A percentile compares a stretch with the other conserved stretches of the same genome.
phyloP scores from a whole-genome alignment of 2,329 filamentous ascomycete species.

The Arthrobotrys sinensis region DNA sequence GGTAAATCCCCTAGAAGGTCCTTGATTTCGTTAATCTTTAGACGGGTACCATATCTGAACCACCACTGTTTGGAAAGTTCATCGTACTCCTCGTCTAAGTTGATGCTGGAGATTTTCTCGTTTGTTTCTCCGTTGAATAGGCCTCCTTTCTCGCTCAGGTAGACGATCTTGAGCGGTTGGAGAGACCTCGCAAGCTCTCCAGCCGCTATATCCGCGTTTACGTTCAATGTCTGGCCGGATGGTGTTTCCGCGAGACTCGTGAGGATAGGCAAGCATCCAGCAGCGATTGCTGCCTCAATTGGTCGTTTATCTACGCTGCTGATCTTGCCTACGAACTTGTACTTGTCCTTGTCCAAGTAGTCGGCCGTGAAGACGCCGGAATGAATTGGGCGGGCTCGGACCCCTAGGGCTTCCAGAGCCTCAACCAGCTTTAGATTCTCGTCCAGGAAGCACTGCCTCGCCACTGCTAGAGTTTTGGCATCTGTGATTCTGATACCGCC shows the following conservation, averaged over 20 bases:
- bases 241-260: slow-evolving; percentile 96
- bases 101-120: slow-evolving; percentile 96
- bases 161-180: slow-evolving; percentile 96
- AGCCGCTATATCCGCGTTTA: slow-evolving; percentile 97
- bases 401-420: slow-evolving; percentile 88
- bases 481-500: slow-evolving; percentile 97
- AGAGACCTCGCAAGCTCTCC: slow-evolving; percentile 90
- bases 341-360: slow-evolving; percentile 96
- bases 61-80: slow-evolving; percentile 92
- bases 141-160: slow-evolving; percentile 97
- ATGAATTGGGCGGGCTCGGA: slow-evolving; percentile 89
- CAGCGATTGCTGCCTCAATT: slow-evolving; percentile 90
- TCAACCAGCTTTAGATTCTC: slow-evolving; percentile 95
- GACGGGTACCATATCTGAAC: slow-evolving; percentile 92
- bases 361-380: slow-evolving; percentile 92
- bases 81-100: slow-evolving; percentile 96
- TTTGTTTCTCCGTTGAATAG: slow-evolving; percentile 93
- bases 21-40: slow-evolving; percentile 99
- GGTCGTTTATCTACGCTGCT: slow-evolving; percentile 90
- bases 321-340: slow-evolving; percentile 95
- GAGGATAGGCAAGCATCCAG: slow-evolving; percentile 91
- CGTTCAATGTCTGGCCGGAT: slow-evolving; percentile 93
- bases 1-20: slow-evolving; percentile 90
- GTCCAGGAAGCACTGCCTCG: slow-evolving; percentile 91
- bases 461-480: slow-evolving; percentile 91